Evolutionary conservation across 352 stramenopile species (phyloP), one percentile per base, ranked within the genome.

Genomic region (Bremia lactucae): DNA sequence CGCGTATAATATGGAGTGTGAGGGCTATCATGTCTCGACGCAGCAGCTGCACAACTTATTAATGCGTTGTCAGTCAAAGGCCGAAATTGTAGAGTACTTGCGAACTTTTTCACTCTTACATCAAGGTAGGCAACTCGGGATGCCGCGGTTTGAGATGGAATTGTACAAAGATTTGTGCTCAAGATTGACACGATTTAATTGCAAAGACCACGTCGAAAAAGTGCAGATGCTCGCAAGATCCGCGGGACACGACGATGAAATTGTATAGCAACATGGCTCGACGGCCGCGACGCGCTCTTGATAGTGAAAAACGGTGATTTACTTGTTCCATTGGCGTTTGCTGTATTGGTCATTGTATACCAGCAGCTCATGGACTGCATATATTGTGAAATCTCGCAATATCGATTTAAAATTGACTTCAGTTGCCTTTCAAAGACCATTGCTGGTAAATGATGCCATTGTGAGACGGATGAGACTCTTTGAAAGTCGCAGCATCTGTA

Each of bases 1-100:
- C 14, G 77, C 77, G 10, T 86, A 82, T 58, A 82, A 89, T 41
- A 89, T 89, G 77, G 77, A 89, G 41, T 89, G 77, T 47, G 77
- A 89, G 36, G 77, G 77, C 20, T 72, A 77, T 28, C 40, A 50
- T 15, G 44, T 89, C 14, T 68, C 61, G 10, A 65, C 65, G 0
- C 42, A 53, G 9, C 69, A 85, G 40, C 46, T 87, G 44, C 60
- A 68, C 23, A 58, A 49, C 28, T 53, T 89, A 19, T 65, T 83
- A 34, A 40, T 49, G 15, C 62, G 54, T 3, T 79, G 65, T 35
- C 55, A 67, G 16, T 72, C 65, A 11, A 52, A 66, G 15, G 24
- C 50, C 1, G 77, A 89, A 47, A 57, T 78, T 22, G 39, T 37
- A 1, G 68, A 81, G 64, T 69, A 85, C 33, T 28, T 82, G 14